Percentiles rank a stretch among this genome's conserved stretches.
Evolutionary conservation across 2,329 filamentous ascomycete species (phyloP).

Genomic region (Sarocladium oryzae): DNA sequence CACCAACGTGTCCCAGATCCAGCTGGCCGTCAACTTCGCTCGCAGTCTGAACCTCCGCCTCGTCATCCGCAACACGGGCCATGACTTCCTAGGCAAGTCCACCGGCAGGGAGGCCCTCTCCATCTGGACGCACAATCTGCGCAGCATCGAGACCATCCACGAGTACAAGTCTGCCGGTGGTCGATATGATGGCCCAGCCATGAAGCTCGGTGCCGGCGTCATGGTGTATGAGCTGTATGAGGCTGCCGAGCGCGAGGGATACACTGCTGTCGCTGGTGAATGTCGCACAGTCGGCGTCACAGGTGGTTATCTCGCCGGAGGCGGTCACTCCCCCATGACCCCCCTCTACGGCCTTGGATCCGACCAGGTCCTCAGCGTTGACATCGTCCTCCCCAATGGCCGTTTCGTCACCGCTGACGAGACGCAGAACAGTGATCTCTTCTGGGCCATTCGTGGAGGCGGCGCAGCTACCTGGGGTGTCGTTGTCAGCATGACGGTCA

Average conservation of each 20-base stretch:
- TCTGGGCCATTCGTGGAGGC: conserved; percentile 43
- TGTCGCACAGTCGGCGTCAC: conserved; percentile 21
- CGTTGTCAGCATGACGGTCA: conserved; percentile 30
- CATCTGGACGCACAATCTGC: conserved; percentile 51
- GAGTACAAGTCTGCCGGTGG: conserved; percentile 16
- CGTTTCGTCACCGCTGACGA: conserved; percentile 33
- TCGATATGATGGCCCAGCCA: conserved; percentile 36
- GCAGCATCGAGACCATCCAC: conserved; percentile 26
- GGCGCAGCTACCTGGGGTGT: conserved; percentile 37
- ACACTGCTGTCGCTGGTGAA: conserved; percentile 5
- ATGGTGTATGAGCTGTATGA: conserved; percentile 7
- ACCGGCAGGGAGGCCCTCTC: conserved; percentile 53
- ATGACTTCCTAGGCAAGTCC: conserved; percentile 50
- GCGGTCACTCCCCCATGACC: conserved; percentile 43
- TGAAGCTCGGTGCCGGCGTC: conserved; percentile 6
- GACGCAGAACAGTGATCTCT: conserved; percentile 37
- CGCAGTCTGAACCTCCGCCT: conserved; percentile 39
- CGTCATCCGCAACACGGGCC: conserved; percentile 46
- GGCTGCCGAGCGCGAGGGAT: conserved; percentile 5
- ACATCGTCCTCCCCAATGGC: conserved; percentile 40
- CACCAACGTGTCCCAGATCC: conserved; percentile 35
- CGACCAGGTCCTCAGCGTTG: conserved; percentile 44
- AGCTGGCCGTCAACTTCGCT: conserved; percentile 40
- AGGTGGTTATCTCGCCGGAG: conserved; percentile 27
- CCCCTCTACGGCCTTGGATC: conserved; percentile 34